Evolutionary conservation across 331 rosid species (phyloP), one percentile per base, ranked within the genome.

Genomic region (Pyracantha coccinea): DNA sequence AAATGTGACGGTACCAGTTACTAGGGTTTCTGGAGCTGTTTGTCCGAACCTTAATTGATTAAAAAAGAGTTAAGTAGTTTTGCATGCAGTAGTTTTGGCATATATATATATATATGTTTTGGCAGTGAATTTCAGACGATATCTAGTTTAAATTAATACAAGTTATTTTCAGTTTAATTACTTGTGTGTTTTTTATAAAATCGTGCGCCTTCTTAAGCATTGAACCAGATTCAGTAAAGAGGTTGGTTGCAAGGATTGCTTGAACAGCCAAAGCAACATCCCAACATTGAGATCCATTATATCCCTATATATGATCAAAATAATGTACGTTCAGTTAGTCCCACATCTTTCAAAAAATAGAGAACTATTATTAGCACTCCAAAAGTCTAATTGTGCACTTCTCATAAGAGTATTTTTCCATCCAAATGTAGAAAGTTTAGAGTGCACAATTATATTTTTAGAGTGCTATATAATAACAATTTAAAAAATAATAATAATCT

Each of bases 261-360:
- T 90, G 93, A 38, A 87, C 88, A 69, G 92, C 80, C 5, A 90
- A 79, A 17, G 81, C 71, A 41, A 82, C 89, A 75, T 90, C 97
- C 97, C 94, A 92, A 3, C 79, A 47, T 8, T 90, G 97, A 78
- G 91, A 88, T 25, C 97, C 97, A 32, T 87, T 88, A 27, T 84
- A 90, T 71, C 97, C 97, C 91, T 88, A 70, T 69, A n/a, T n/a
- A 25, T 29, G 28, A 70, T 12, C 31, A 53, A 9, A 58, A 70
- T 52, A 12, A 50, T 28, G 28, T 38, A 41, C 15, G 15, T 1
- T 69, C 2, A 5, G n/a, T 50, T 28, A 69, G 45, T 69, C 27
- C 0, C 27, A 19, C 8, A 19, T 50, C 25, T 24, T 9, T 4
- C 9, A 38, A 38, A 9, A 38, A 38, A 9, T 38, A 38, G 44